A percentile compares a stretch with the other conserved stretches of the same genome.
These are phyloP conservation scores for Purpureocillium lavendulum DNA, from an alignment of 2,329 filamentous ascomycete species.

Conservation along the genomic window DNA sequence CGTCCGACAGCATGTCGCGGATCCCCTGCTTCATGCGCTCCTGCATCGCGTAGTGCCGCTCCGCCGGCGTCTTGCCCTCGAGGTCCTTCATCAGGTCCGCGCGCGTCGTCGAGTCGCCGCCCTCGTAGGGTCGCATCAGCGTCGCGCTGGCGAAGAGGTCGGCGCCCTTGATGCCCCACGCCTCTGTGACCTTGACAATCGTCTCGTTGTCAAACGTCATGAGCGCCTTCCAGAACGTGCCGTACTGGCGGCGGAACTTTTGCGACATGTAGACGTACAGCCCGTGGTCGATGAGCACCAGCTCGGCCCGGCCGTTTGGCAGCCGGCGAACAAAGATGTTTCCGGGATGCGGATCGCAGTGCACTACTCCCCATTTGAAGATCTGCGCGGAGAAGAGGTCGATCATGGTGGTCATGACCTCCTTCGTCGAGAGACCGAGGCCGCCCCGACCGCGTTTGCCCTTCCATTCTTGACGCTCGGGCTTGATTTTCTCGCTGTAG, in stretches of 20 bases:
- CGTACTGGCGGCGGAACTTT: slow-evolving; percentile 78
- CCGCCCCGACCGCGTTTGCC: slow-evolving; percentile 67
- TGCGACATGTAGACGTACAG: slow-evolving; percentile 89
- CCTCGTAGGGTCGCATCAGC: slow-evolving; percentile 82
- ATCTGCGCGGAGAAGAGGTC: slow-evolving; percentile 97
- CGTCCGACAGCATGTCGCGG: slow-evolving; percentile 67
- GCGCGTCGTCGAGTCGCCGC: slow-evolving; percentile 63
- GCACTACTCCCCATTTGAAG: slow-evolving; percentile 92
- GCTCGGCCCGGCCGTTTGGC: slow-evolving; percentile 72
- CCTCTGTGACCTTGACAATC: slow-evolving; percentile 59
- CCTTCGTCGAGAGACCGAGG: slow-evolving; percentile 70
- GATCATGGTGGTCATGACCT: slow-evolving; percentile 94
- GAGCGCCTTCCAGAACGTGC: slow-evolving; percentile 85
- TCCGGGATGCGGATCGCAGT: slow-evolving; percentile 94
- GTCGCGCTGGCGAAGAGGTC: slow-evolving; percentile 91
- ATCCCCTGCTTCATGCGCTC: slow-evolving; percentile 65
- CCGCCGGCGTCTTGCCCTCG: slow-evolving; percentile 49
- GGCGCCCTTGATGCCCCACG: slow-evolving; percentile 83
- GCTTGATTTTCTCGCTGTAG: slow-evolving; percentile 59
- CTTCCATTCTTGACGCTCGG: slow-evolving; percentile 70
- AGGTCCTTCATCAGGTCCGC: slow-evolving; percentile 57
- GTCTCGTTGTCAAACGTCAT: slow-evolving; percentile 88
- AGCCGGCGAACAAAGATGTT: slow-evolving; percentile 93
- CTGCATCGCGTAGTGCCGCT: slow-evolving; percentile 87
- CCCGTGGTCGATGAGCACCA: slow-evolving; percentile 95